Evolutionary conservation across 768 basidiomycete genomes (phyloP).

Genomic region (Kwoniella sp.): DNA sequence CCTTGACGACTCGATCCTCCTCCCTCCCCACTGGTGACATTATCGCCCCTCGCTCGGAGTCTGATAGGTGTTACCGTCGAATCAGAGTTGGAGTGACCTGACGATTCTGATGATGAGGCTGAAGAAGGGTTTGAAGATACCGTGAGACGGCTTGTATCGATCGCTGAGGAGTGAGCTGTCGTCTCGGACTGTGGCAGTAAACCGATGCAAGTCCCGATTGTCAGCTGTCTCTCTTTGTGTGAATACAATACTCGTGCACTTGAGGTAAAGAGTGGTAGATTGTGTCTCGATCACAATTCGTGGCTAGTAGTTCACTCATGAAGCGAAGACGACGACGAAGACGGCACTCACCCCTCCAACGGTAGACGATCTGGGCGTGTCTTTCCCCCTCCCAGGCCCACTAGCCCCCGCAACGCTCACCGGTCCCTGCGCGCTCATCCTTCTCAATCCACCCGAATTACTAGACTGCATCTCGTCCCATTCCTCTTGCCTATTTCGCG

Average conservation of each 20-base stretch:
- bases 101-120: slow-evolving; percentile 8
- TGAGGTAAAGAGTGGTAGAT: too few relatives aligned
- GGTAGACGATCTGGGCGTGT: slow-evolving; percentile 21
- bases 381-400: slow-evolving; percentile 17
- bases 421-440: slow-evolving; percentile 12
- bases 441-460: slow-evolving; percentile 28
- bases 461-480: slow-evolving; percentile 40
- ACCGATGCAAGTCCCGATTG: too few relatives aligned
- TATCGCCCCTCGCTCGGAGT: not conserved
- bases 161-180: slow-evolving; percentile 22
- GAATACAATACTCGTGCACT: too few relatives aligned
- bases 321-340: too few relatives aligned
- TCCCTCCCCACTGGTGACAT: not conserved
- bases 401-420: slow-evolving; percentile 4
- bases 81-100: not conserved
- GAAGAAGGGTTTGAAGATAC: slow-evolving; percentile 1
- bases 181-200: slow-evolving; percentile 27
- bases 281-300: too few relatives aligned
- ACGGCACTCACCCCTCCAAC: slow-evolving; percentile 37
- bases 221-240: too few relatives aligned
- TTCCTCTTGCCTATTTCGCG: slow-evolving; percentile 30
- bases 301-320: too few relatives aligned
- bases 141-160: slow-evolving; percentile 19
- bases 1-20: too few relatives aligned
- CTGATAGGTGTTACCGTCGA: slow-evolving; percentile 10